These are phyloP conservation scores for Ustilago xerochloae DNA, from an alignment of 1,284 basidiomycete genomes.

Conservation along the genomic window DNA sequence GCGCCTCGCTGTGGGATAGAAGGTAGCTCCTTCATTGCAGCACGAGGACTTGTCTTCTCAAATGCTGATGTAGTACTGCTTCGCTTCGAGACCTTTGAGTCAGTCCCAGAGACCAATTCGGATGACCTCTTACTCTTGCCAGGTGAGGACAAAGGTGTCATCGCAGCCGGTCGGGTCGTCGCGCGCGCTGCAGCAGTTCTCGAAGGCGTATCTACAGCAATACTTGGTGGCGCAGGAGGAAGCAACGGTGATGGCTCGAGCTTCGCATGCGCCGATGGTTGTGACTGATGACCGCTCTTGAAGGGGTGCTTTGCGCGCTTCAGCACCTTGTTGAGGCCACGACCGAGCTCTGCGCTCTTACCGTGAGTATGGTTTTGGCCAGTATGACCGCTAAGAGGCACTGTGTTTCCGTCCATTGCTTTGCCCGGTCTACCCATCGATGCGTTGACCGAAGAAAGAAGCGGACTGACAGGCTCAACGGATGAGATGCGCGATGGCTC, in stretches of 20 bases:
- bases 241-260: background rate
- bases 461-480: slow-evolving; percentile 8
- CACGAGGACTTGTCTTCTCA: slow-evolving; percentile 4
- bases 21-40: slow-evolving; percentile 23
- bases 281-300: slow-evolving; percentile 1
- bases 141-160: slow-evolving; percentile 5
- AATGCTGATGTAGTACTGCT: background rate
- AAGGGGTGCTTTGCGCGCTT: slow-evolving; percentile 25
- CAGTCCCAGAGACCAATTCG: background rate
- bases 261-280: background rate
- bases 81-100: slow-evolving; percentile 15
- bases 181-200: background rate
- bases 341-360: slow-evolving; percentile 19
- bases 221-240: background rate
- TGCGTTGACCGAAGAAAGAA: slow-evolving; percentile 20
- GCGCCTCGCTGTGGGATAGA: slow-evolving; percentile 35
- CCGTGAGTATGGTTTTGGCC: background rate
- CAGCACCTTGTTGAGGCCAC: slow-evolving; percentile 30
- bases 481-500: slow-evolving; percentile 4
- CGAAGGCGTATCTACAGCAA: slow-evolving; percentile 1
- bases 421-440: background rate
- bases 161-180: background rate
- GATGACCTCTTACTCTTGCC: slow-evolving; percentile 16
- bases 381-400: background rate
- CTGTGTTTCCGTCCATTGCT: background rate